Conservation (phyloP, 2,329 filamentous ascomycete genomes). For the Talaromyces sp. region DNA sequence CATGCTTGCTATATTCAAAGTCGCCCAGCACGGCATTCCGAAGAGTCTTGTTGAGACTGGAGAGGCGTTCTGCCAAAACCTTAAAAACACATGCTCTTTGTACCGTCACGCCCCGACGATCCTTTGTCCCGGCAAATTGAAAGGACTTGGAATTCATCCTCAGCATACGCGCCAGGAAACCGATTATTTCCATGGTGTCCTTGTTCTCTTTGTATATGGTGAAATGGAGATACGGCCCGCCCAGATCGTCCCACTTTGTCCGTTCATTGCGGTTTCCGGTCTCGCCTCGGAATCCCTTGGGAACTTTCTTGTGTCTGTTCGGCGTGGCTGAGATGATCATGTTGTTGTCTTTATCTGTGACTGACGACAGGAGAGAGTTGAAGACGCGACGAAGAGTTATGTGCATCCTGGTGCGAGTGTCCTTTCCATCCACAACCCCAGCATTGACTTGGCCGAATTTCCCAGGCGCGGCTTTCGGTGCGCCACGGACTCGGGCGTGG, state of each 20-base stretch:
- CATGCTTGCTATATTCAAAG: slow-evolving; percentile 68
- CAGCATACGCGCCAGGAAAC: slow-evolving; percentile 68
- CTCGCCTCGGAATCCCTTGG: slow-evolving; percentile 27
- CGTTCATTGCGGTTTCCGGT: slow-evolving; percentile 36
- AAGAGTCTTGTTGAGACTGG: slow-evolving; percentile 57
- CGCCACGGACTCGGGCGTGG: slow-evolving; percentile 49
- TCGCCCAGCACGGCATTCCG: slow-evolving; percentile 67
- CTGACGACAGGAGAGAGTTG: slow-evolving; percentile 69
- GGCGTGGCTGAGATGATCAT: slow-evolving; percentile 53
- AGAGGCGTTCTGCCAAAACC: slow-evolving; percentile 59
- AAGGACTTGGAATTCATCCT: slow-evolving; percentile 66
- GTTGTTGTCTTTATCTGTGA: slow-evolving; percentile 66
- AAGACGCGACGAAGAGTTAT: slow-evolving; percentile 72
- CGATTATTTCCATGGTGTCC: slow-evolving; percentile 88
- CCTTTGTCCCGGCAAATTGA: slow-evolving; percentile 85
- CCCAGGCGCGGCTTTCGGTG: slow-evolving; percentile 52
- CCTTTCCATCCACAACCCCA: slow-evolving; percentile 55
- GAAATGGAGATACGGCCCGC: slow-evolving; percentile 83
- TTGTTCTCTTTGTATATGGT: slow-evolving; percentile 95
- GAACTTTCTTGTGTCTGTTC: slow-evolving; percentile 29
- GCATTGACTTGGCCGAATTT: slow-evolving; percentile 53
- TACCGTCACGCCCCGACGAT: slow-evolving; percentile 78
- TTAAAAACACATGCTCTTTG: slow-evolving; percentile 71
- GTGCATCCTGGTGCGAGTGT: slow-evolving; percentile 60
- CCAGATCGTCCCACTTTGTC: slow-evolving; percentile 60